Evolutionary conservation across 140 eudicot species (phyloP).

Genomic region (Senecio squalidus): DNA sequence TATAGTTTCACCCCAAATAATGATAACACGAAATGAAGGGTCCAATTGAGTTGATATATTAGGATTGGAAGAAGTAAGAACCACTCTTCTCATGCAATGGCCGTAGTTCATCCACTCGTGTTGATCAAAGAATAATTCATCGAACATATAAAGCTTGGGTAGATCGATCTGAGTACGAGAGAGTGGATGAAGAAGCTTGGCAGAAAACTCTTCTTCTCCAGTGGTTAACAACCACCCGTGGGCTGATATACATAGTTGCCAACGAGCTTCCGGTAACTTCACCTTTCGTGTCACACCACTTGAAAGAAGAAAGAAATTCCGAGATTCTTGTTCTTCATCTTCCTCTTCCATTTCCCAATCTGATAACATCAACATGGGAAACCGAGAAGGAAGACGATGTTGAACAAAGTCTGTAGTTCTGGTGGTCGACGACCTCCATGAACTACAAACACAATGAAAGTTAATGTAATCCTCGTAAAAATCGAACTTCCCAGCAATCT

Average conservation of each 20-base stretch:
- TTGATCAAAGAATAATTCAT: constrained; percentile 14
- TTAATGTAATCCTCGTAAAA: constrained; percentile 27
- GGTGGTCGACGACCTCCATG: constrained; percentile 17
- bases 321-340: not conserved
- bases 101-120: constrained; percentile 27
- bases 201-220: constrained; percentile 17
- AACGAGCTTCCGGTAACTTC: constrained; percentile 21
- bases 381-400: constrained; percentile 23
- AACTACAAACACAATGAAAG: constrained; percentile 25
- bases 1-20: constrained; percentile 27
- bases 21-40: constrained; percentile 23
- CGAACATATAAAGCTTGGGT: constrained; percentile 27
- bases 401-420: not conserved
- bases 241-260: constrained; percentile 28
- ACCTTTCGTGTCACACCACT: constrained; percentile 9
- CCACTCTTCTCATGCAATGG: constrained; percentile 16
- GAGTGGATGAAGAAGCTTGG: constrained; percentile 25
- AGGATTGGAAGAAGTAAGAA: constrained; percentile 22
- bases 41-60: too few species aligned
- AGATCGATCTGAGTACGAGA: constrained; percentile 27
- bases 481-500: constrained; percentile 5
- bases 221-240: constrained; percentile 30
- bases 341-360: constrained; percentile 6
- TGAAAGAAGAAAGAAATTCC: constrained; percentile 17
- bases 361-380: constrained; percentile 23